Conservation (phyloP, 257 asterid genomes). For the Osmanthus fragrans region DNA sequence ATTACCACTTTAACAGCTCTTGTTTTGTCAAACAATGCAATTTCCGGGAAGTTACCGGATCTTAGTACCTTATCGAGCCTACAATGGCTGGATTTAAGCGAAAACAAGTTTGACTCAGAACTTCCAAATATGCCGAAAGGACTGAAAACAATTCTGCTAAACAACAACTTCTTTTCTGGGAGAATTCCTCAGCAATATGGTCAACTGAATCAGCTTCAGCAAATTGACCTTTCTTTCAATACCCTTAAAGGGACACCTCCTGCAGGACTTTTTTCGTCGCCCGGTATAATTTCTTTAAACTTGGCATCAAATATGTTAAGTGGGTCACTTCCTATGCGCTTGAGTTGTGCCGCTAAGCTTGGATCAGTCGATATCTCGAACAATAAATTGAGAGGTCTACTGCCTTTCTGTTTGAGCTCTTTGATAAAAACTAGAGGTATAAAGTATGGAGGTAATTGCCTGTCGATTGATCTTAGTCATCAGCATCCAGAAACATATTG, state of each 20-base stretch:
- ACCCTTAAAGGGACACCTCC: conserved; percentile 39
- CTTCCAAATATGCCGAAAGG: conserved; percentile 54
- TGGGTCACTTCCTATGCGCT: conserved; percentile 43
- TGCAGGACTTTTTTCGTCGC: conserved; percentile 36
- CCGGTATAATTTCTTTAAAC: conserved; percentile 40
- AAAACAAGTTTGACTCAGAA: conserved; percentile 41
- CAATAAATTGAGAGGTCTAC: conserved; percentile 49
- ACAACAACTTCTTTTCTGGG: conserved; percentile 52
- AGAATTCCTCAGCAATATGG: conserved; percentile 50
- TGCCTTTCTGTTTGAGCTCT: conserved; percentile 62
- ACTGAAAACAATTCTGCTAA: conserved; percentile 32
- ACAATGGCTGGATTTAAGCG: conserved; percentile 53
- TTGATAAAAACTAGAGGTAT: conserved; percentile 29
- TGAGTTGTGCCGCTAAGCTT: conserved; percentile 50
- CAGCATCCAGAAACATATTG: conserved; percentile 58
- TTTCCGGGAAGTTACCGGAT: conserved; percentile 50
- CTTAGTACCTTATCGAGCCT: conserved; percentile 41
- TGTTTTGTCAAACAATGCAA: conserved; percentile 43
- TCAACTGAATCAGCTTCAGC: conserved; percentile 44
- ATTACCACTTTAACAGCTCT: conserved; percentile 38
- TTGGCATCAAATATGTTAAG: conserved; percentile 48
- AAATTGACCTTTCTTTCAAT: conserved; percentile 60
- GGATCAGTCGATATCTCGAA: conserved; percentile 56
- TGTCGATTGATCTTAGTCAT: conserved; percentile 32
- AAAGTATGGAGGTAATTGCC: conserved; percentile 55